These are phyloP conservation scores for Monosporascus sp. DNA, from an alignment of 2,329 filamentous ascomycete species.

Conservation along the genomic window DNA sequence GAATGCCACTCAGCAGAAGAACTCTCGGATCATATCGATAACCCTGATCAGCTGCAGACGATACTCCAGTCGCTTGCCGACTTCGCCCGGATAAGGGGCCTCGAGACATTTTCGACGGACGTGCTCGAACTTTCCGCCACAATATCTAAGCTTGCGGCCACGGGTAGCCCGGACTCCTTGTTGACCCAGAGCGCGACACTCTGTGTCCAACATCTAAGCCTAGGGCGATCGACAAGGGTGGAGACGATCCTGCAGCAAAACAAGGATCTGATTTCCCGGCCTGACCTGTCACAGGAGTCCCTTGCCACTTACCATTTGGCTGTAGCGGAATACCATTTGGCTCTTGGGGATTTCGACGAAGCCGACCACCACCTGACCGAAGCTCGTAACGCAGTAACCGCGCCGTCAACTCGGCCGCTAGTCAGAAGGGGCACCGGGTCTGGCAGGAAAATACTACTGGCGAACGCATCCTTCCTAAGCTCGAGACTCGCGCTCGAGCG, in stretches of 20 bases:
- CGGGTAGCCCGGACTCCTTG: constrained; percentile 30
- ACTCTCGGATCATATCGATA: constrained; percentile 42
- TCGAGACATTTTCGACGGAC: constrained; percentile 39
- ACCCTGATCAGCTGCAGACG: constrained; percentile 42
- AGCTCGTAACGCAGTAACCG: constrained; percentile 34
- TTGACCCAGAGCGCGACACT: constrained; percentile 43
- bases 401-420: constrained; percentile 14
- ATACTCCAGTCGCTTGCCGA: constrained; percentile 47
- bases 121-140: constrained; percentile 42
- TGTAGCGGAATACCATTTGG: constrained; percentile 68
- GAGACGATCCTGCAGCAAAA: constrained; percentile 52
- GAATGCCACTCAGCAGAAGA: constrained; percentile 34
- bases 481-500: constrained; percentile 61
- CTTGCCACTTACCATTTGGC: constrained; percentile 58
- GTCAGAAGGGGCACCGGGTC: constrained; percentile 32
- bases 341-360: constrained; percentile 60
- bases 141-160: constrained; percentile 34
- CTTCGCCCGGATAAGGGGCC: constrained; percentile 46
- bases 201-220: constrained; percentile 47
- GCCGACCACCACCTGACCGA: constrained; percentile 40
- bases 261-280: constrained; percentile 40
- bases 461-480: constrained; percentile 57
- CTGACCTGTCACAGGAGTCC: constrained; percentile 35
- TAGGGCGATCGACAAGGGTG: constrained; percentile 48
- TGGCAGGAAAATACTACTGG: constrained; percentile 46